phyloP scores from a whole-genome alignment of 2,329 filamentous ascomycete species.

The Venturia nashicola region DNA sequence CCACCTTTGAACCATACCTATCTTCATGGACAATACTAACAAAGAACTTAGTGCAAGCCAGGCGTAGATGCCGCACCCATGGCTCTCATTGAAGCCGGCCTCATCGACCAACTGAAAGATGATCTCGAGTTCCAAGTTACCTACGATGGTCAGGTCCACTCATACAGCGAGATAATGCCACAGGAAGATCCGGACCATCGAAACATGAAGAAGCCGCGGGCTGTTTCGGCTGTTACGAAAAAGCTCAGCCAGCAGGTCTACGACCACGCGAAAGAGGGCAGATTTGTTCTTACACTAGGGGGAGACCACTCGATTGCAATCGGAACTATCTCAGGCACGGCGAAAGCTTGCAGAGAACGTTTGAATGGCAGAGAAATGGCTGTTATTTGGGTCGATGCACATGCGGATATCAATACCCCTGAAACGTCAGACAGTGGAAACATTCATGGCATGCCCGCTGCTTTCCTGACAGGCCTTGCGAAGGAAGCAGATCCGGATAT shows the following conservation, averaged over 20 bases:
- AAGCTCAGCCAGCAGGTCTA: constrained; percentile 77
- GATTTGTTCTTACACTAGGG: constrained; percentile 83
- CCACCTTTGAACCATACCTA: constrained; percentile 9
- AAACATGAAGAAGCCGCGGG: constrained; percentile 85
- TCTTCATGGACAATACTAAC: constrained; percentile 8
- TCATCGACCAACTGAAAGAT: constrained; percentile 68
- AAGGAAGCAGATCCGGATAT: constrained; percentile 62
- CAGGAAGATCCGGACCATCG: constrained; percentile 64
- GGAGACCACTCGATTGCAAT: constrained; percentile 97
- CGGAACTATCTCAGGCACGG: constrained; percentile 78
- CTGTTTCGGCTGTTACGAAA: constrained; percentile 74
- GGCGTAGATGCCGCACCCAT: constrained; percentile 86
- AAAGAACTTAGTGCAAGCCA: constrained; percentile 57
- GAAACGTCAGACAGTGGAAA: constrained; percentile 85
- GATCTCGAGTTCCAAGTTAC: constrained; percentile 83
- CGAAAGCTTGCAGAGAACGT: constrained; percentile 75
- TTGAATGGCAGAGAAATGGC: constrained; percentile 65
- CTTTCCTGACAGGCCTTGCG: constrained; percentile 79
- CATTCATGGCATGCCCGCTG: constrained; percentile 95
- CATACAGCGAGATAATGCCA: constrained; percentile 66
- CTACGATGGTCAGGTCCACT: constrained; percentile 72
- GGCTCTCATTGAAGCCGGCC: constrained; percentile 77
- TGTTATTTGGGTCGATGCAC: constrained; percentile 97
- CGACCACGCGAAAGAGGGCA: constrained; percentile 67
- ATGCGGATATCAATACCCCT: constrained; percentile 94